A percentile compares a stretch with the other conserved stretches of the same genome.
These are phyloP conservation scores for Colletotrichum noveboracense DNA, from an alignment of 2,329 filamentous ascomycete species.

Conservation along the genomic window DNA sequence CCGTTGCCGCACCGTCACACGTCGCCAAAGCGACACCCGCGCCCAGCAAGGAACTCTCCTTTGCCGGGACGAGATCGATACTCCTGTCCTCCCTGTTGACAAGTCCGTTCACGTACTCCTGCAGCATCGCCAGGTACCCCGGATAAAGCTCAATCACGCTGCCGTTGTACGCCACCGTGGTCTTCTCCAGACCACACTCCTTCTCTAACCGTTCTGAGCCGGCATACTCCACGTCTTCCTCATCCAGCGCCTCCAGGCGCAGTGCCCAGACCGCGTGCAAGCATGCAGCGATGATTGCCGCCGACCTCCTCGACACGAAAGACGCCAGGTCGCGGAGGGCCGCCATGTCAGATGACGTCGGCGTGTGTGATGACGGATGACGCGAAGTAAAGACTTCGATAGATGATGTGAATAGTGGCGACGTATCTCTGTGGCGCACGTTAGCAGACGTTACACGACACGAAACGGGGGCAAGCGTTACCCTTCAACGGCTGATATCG, in stretches of 20 bases:
- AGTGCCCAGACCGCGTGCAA: conserved; percentile 66
- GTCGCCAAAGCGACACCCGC: conserved; percentile 72
- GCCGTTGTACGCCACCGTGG: conserved; percentile 78
- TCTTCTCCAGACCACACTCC: conserved; percentile 52
- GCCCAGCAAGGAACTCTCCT: conserved; percentile 77
- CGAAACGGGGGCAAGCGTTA: conserved; percentile 32
- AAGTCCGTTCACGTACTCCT: conserved; percentile 67
- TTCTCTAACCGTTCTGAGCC: conserved; percentile 47
- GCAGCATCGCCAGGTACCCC: conserved; percentile 65
- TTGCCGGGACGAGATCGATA: conserved; percentile 70
- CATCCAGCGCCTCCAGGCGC: conserved; percentile 51
- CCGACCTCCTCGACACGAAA: conserved; percentile 61
- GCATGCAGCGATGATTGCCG: conserved; percentile 63
- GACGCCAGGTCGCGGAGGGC: conserved; percentile 58
- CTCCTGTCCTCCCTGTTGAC: conserved; percentile 40
- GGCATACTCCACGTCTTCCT: conserved; percentile 25
- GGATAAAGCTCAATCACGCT: conserved; percentile 83
- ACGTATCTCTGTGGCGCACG: conserved; percentile 45
- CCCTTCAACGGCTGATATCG: conserved; percentile 62
- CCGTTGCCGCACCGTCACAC: background rate
- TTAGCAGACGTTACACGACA: background rate
- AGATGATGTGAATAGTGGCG: conserved; percentile 46
- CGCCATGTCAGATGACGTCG: conserved; percentile 52
- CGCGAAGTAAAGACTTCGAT: conserved; percentile 52
- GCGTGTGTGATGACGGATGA: conserved; percentile 50